Conservation (phyloP, 495 filamentous ascomycete genomes). For the Hypoxylon intermedium region DNA sequence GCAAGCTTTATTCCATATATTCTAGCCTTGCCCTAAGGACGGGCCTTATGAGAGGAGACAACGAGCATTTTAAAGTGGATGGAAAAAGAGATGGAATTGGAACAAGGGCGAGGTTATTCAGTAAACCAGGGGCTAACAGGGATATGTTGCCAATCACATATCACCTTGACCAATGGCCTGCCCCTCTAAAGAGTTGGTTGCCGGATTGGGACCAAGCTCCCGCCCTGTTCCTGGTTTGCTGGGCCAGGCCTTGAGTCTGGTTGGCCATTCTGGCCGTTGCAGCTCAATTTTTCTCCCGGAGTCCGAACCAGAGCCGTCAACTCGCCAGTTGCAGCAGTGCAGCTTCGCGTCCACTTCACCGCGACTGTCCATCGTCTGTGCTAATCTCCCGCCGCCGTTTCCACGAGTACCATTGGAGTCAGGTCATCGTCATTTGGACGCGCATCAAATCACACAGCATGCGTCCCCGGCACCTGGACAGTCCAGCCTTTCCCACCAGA, state of each 20-base stretch:
- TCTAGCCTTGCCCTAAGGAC: conserved; percentile 5
- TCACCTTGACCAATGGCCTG: conserved; percentile 20
- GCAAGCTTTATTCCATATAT: conserved; percentile 4
- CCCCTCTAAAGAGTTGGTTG: conserved; percentile 10
- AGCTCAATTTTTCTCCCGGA: conserved; percentile 35
- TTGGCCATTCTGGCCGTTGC: conserved; percentile 4
- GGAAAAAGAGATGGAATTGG: conserved; percentile 9
- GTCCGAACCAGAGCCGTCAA: conserved; percentile 11
- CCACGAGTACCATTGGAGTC: conserved; percentile 28
- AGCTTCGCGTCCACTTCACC: conserved; percentile 26
- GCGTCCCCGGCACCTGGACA: conserved; percentile 21
- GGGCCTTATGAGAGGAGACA: background rate
- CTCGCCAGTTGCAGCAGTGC: conserved; percentile 3
- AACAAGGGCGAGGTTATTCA: conserved; percentile 13
- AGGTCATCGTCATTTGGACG: conserved; percentile 33
- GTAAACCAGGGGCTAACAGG: conserved; percentile 29
- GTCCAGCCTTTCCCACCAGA: conserved; percentile 12
- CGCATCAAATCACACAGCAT: conserved; percentile 41
- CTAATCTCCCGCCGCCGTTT: conserved; percentile 41
- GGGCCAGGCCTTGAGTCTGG: conserved; percentile 18
- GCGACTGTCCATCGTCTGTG: conserved; percentile 32
- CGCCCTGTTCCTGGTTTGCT: conserved; percentile 29
- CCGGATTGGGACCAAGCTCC: conserved; percentile 29
- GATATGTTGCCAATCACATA: conserved; percentile 23
- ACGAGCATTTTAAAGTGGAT: conserved; percentile 2